Base-by-base conservation (phyloP, 2,329 filamentous ascomycete species). In the Epichloe hybrida region DNA sequence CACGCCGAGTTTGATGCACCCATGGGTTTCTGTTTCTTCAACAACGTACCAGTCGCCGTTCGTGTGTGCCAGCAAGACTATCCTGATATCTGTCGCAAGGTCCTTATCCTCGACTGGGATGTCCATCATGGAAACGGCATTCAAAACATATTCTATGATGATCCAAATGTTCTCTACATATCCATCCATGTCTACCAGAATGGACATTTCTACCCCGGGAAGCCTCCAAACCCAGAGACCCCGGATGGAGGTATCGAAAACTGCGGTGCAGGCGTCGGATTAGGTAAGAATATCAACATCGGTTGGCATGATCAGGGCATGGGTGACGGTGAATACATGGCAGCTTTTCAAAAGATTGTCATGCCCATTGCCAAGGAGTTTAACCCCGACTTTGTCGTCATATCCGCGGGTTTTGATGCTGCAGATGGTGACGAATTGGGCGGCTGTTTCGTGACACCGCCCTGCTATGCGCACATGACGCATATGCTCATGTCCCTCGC, bases 401-500 rank as follows among this genome's bases (percentile, higher is more conserved):
- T 98, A 52, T 93, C 93, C 20, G 89, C 93, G 41, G 93, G 93
- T 0, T 98, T 98, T 59, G 93, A 98, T 65, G 93, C 93, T 15
- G 93, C 93, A 0, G 87, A 86, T 56, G 93, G 93, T 12, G 93
- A 98, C 65, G 84, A 93, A 62, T 77, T 98, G 2, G 93, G 93
- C 48, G 88, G 86, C 35, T 98, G 93, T 64, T 91, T 88, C 61
- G 93, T 98, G 5, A 85, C 89, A 1, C 93, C 93, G 0, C 71
- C 82, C 4, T 95, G 93, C 63, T 98, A 97, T 64, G 88, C 90
- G 13, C 91, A 98, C 63, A 97, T 98, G 93, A 97, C 93, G 15
- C 89, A 96, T 63, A 96, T 97, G 91, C 79, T 98, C 46, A 97
- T 96, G 90, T 89, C 88, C 2, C 74, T 98, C 20, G 91, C 93